Evolutionary conservation across 495 filamentous ascomycete species (phyloP).

Genomic region (Glarea lozoyensis): DNA sequence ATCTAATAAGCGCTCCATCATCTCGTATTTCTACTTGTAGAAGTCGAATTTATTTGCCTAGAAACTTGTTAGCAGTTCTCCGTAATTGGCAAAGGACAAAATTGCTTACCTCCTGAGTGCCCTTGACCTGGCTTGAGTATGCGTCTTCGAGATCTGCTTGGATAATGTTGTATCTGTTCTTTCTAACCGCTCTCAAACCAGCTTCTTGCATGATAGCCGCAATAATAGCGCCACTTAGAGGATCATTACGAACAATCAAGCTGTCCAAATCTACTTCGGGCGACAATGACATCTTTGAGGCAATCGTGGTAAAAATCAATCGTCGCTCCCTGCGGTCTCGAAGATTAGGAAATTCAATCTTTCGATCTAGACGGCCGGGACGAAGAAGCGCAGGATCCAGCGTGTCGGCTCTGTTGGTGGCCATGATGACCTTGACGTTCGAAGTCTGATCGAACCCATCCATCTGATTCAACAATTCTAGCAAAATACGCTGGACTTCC

Average conservation of each 20-base stretch:
- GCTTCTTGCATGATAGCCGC: constrained; percentile 99
- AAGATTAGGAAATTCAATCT: constrained; percentile 94
- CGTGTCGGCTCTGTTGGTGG: constrained; percentile 95
- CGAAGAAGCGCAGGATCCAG: constrained; percentile 90
- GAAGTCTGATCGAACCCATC: constrained; percentile 97
- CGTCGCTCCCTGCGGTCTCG: constrained; percentile 87
- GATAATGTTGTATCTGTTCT: constrained; percentile 99
- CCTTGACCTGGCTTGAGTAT: constrained; percentile 91
- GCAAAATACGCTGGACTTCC: constrained; percentile 94
- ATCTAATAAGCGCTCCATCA: too few species aligned
- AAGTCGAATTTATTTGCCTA: constrained; percentile 14
- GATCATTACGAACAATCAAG: constrained; percentile 92
- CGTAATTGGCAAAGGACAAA: background rate
- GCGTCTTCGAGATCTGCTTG: constrained; percentile 93
- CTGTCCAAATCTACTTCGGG: constrained; percentile 95
- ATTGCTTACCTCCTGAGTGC: constrained; percentile 48
- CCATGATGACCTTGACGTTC: constrained; percentile 99
- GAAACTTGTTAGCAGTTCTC: background rate
- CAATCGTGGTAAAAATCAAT: constrained; percentile 93
- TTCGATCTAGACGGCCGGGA: constrained; percentile 90
- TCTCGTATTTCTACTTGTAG: constrained; percentile 9
- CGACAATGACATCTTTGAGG: constrained; percentile 89
- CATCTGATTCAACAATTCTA: constrained; percentile 98
- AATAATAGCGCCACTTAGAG: constrained; percentile 89
- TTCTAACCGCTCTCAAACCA: constrained; percentile 86